Conservation (phyloP, 129 eudicot genomes). For the Flaveria bidentis region DNA sequence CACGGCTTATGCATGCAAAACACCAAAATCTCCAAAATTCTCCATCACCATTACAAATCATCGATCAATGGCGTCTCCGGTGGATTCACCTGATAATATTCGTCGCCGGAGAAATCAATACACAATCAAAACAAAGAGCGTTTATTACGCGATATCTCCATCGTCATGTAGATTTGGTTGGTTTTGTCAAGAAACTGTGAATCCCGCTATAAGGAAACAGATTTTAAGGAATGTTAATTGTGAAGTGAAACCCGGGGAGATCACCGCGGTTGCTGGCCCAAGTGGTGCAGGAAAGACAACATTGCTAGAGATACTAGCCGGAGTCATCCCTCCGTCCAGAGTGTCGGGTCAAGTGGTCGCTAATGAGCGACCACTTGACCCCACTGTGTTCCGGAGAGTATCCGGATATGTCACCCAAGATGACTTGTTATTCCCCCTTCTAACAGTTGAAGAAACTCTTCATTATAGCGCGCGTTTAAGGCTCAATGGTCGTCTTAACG, state of each 20-base stretch:
- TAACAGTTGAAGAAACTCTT: slow-evolving; percentile 75
- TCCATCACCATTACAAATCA: neutral
- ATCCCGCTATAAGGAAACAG: slow-evolving; percentile 29
- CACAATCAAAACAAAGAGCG: slow-evolving; percentile 48
- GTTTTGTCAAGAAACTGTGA: slow-evolving; percentile 24
- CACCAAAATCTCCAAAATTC: slow-evolving; percentile 23
- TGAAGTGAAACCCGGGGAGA: slow-evolving; percentile 69
- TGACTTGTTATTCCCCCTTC: slow-evolving; percentile 67
- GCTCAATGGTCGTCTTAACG: slow-evolving; percentile 30
- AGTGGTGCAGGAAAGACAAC: slow-evolving; percentile 94
- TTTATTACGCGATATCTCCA: slow-evolving; percentile 46
- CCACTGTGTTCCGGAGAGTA: slow-evolving; percentile 42
- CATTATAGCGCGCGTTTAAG: slow-evolving; percentile 61
- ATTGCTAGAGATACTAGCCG: slow-evolving; percentile 64
- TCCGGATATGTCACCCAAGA: slow-evolving; percentile 75
- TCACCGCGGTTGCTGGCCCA: slow-evolving; percentile 82
- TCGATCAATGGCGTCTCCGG: slow-evolving; percentile 38
- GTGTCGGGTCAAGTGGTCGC: slow-evolving; percentile 52
- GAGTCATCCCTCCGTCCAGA: slow-evolving; percentile 43
- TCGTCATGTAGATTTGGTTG: slow-evolving; percentile 23
- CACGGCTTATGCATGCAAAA: slow-evolving; percentile 15
- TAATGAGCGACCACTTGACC: slow-evolving; percentile 46
- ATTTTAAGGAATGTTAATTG: slow-evolving; percentile 57
- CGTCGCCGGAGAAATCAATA: slow-evolving; percentile 35
- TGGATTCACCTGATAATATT: slow-evolving; percentile 28